A percentile compares a stretch with the other conserved stretches of the same genome.
phyloP scores from a whole-genome alignment of 1,139 yeast species.

The Kurtzmaniella natalensis region DNA sequence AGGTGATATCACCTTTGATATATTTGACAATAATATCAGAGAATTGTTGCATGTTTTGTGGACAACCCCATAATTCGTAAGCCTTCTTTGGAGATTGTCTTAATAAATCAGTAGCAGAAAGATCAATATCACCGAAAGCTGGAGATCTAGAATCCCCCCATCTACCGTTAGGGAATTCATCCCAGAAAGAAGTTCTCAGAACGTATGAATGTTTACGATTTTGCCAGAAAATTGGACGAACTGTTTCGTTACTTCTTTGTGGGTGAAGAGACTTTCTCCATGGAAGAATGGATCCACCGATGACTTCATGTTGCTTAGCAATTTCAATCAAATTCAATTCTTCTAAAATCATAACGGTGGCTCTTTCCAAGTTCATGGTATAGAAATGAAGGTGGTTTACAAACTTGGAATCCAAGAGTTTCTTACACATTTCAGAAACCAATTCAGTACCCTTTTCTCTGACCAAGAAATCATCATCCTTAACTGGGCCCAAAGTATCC shows the following conservation, averaged over 20 bases:
- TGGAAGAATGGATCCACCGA: constrained; percentile 52
- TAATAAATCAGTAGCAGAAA: constrained; percentile 71
- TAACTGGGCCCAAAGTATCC: constrained; percentile 71
- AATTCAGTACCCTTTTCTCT: constrained; percentile 83
- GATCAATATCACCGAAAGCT: constrained; percentile 83
- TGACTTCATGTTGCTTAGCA: constrained; percentile 36
- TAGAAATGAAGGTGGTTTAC: constrained; percentile 89
- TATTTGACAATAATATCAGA: constrained; percentile 59
- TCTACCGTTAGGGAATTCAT: constrained; percentile 92
- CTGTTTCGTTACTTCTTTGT: constrained; percentile 73
- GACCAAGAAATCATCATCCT: constrained; percentile 85
- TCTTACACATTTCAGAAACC: constrained; percentile 78
- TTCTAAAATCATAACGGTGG: constrained; percentile 86
- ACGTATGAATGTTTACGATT: constrained; percentile 88
- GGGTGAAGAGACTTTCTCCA: constrained; percentile 92
- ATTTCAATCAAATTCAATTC: constrained; percentile 54
- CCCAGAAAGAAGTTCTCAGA: constrained; percentile 89
- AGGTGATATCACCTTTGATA: constrained; percentile 62
- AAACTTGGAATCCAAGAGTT: constrained; percentile 64
- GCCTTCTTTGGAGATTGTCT: constrained; percentile 82
- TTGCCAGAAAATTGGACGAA: constrained; percentile 96
- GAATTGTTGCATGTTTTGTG: constrained; percentile 55
- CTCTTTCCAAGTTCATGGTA: constrained; percentile 92
- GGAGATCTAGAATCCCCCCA: constrained; percentile 96
- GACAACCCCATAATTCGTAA: constrained; percentile 83